These are phyloP conservation scores for Dryas drummondii DNA, from an alignment of 306 rosid genomes.

Conservation along the genomic window DNA sequence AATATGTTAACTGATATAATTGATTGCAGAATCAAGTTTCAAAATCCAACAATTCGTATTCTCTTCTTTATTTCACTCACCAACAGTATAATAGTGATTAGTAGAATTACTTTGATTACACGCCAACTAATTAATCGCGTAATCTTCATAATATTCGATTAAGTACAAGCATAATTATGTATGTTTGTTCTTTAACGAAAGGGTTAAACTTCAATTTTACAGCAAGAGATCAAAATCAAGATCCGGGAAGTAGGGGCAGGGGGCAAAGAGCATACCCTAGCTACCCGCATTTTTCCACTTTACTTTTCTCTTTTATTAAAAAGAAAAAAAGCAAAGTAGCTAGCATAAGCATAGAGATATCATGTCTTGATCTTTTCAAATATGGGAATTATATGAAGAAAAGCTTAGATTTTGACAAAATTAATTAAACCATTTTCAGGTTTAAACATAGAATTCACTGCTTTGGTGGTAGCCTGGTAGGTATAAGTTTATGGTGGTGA, in stretches of 20 bases:
- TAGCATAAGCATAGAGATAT: background rate
- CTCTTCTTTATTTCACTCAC: background rate
- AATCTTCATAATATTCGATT: slow-evolving; percentile 16
- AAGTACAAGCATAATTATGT: slow-evolving; percentile 10
- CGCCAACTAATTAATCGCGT: slow-evolving; percentile 10
- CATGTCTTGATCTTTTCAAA: slow-evolving; percentile 25
- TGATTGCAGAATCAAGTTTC: slow-evolving; percentile 6
- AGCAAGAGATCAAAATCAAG: slow-evolving; percentile 1
- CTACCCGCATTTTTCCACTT: slow-evolving; percentile 12
- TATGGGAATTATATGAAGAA: slow-evolving; percentile 9
- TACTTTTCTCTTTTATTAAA: slow-evolving; percentile 4
- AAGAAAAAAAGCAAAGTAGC: slow-evolving; percentile 23
- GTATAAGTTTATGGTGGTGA: background rate
- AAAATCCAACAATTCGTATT: background rate
- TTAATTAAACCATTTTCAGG: slow-evolving; percentile 11
- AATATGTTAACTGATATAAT: slow-evolving; percentile 3
- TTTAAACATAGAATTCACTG: slow-evolving; percentile 2
- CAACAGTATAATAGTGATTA: background rate
- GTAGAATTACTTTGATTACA: slow-evolving; percentile 25
- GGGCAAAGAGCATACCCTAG: slow-evolving; percentile 7
- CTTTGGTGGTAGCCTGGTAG: background rate
- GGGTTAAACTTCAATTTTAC: slow-evolving; percentile 12
- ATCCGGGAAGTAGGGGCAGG: slow-evolving; percentile 19
- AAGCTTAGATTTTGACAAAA: background rate
- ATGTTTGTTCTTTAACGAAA: slow-evolving; percentile 7